Conservation (phyloP, 2,329 filamentous ascomycete species). For the Epichloe uncinata region DNA sequence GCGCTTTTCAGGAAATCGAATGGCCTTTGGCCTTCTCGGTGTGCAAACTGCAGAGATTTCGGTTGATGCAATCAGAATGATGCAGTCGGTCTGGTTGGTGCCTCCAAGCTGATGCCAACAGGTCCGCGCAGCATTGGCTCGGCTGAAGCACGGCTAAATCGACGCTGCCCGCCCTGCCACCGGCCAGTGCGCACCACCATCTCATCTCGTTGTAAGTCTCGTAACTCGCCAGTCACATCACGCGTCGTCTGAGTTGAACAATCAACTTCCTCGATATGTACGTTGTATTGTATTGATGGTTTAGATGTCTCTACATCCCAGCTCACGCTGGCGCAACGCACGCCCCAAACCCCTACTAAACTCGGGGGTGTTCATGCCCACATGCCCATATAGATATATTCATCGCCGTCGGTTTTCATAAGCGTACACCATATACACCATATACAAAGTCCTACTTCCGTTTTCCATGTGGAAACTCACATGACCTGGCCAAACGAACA, state of each 20-base stretch:
- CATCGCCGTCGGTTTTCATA: neutral
- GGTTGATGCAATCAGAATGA: neutral
- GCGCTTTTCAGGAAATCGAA: too few relatives aligned
- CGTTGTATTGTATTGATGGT: too few relatives aligned
- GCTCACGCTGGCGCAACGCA: too few relatives aligned
- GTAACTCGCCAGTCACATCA: too few relatives aligned
- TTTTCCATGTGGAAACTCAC: neutral
- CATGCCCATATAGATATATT: neutral
- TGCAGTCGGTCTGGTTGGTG: neutral
- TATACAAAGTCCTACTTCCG: neutral
- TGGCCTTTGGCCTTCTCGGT: too few relatives aligned
- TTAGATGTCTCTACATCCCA: too few relatives aligned
- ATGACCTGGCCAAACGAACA: neutral
- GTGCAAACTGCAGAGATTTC: neutral
- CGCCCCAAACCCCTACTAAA: too few relatives aligned
- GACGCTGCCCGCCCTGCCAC: too few relatives aligned
- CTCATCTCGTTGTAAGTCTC: too few relatives aligned
- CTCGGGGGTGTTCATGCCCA: neutral
- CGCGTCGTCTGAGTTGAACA: too few relatives aligned
- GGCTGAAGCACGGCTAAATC: slow-evolving; percentile 14
- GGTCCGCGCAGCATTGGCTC: neutral
- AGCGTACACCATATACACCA: neutral
- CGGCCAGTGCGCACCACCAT: too few relatives aligned
- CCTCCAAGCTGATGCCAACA: neutral
- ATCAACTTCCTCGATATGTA: too few relatives aligned